Base-by-base conservation (phyloP, 495 filamentous ascomycete genomes). In the Penicillium alfredii region DNA sequence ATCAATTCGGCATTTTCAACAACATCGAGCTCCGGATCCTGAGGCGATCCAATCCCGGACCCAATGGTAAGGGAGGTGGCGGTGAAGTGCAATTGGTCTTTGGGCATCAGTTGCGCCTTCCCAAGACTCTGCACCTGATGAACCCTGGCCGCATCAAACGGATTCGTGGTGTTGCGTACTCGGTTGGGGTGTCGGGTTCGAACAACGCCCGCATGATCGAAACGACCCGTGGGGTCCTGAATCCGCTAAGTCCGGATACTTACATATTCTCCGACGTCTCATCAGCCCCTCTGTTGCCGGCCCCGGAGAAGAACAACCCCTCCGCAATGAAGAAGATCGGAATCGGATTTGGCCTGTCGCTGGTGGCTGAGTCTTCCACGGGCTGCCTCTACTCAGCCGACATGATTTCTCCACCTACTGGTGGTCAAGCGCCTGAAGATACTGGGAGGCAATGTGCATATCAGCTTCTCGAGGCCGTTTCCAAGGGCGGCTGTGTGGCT, bases 191-290 rank as follows among this genome's bases (percentile, higher is more conserved):
- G 1, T 80, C 82, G 6, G 90, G 80, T 0, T 86, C 83, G 29
- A 95, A 95, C 46, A 99, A 97, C 58, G 84, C 85, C 32, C 74
- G 92, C 33, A 92, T 94, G 86, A 99, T 97, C 61, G 86, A 92
- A 49, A 74, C 80, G 14, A 86, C 88, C 28, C 72, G 92, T 50
- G 88, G 86, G 10, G 73, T 97, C 25, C 71, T 99, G 25, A 97
- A 97, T 60, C 72, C 81, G 12, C 71, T 97, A 35, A 74, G 83
- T 10, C 76, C 79, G 2, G 93, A 99, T 56, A 86, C 93, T 14
- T 93, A 96, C 51, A 78, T 87, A 26, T 85, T 80, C 61, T 82
- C 81, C 15, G 83, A 86, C 53, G 76, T 84, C 12, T 77, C 80
- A 12, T 64, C 71, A 15, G 90, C 90, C 18, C 85, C 88, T 14